Conservation (phyloP, 1,284 basidiomycete genomes). For the Trametes hirsuta region DNA sequence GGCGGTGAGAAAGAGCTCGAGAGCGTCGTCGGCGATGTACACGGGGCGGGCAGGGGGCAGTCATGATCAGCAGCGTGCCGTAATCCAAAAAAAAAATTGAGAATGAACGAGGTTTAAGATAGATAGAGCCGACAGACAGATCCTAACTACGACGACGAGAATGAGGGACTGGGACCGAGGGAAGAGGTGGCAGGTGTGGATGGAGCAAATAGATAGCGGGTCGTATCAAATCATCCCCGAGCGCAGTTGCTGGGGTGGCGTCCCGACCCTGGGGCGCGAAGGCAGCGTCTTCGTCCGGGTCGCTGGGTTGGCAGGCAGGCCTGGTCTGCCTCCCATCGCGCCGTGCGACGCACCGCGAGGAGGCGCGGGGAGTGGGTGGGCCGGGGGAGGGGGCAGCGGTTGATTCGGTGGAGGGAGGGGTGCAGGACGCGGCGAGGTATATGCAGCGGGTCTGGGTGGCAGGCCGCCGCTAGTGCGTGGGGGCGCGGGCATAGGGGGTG, state of each 20-base stretch:
- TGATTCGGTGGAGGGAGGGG: constrained; percentile 18
- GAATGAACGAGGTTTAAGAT: constrained; percentile 21
- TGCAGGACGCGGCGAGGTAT: constrained; percentile 20
- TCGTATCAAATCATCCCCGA: constrained; percentile 24
- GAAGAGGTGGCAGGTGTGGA: constrained; percentile 9
- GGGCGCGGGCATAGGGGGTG: constrained; percentile 16
- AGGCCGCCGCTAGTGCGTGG: constrained; percentile 28
- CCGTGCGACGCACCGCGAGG: constrained; percentile 15
- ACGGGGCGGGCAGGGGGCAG: background rate
- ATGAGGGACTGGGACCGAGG: background rate
- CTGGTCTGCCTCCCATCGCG: constrained; percentile 13
- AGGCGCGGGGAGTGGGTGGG: constrained; percentile 15
- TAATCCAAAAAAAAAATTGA: constrained; percentile 9
- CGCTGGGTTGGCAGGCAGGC: constrained; percentile 21
- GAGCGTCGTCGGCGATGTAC: background rate
- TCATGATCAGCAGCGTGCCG: background rate
- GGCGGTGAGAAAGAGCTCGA: background rate
- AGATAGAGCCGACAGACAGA: constrained; percentile 17
- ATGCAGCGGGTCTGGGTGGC: constrained; percentile 27
- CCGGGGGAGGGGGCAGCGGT: constrained; percentile 18
- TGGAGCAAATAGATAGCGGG: constrained; percentile 8
- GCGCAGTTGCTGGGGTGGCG: constrained; percentile 23
- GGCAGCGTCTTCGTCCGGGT: constrained; percentile 17
- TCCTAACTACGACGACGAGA: constrained; percentile 7
- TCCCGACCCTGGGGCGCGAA: constrained; percentile 13